A percentile compares a stretch with the other conserved stretches of the same genome.
Evolutionary conservation across 2,329 filamentous ascomycete species (phyloP).

Genomic region (Ophiostoma pallidulum): DNA sequence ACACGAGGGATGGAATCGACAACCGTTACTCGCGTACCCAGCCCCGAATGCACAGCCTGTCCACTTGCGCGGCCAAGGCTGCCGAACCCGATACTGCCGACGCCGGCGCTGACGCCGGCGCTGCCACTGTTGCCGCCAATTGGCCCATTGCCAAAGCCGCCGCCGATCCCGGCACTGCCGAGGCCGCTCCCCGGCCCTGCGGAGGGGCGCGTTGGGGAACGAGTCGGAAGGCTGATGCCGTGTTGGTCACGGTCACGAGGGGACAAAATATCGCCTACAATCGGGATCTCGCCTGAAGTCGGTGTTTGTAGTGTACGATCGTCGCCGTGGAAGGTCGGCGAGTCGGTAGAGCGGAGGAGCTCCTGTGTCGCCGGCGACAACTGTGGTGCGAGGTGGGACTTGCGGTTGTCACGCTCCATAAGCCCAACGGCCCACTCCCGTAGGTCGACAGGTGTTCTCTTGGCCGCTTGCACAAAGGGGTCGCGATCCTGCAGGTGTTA

Average conservation of each 20-base stretch:
- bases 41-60: conserved; percentile 39
- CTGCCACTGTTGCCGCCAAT: background rate
- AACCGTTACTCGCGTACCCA: conserved; percentile 42
- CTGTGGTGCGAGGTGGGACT: conserved; percentile 80
- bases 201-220: conserved; percentile 38
- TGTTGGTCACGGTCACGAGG: conserved; percentile 44
- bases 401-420: conserved; percentile 92
- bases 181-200: conserved; percentile 26
- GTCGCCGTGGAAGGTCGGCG: conserved; percentile 41
- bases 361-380: conserved; percentile 70
- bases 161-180: conserved; percentile 1
- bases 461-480: conserved; percentile 90
- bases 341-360: conserved; percentile 56
- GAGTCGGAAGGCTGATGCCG: conserved; percentile 32
- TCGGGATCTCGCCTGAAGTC: conserved; percentile 63
- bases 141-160: conserved; percentile 5
- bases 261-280: conserved; percentile 48
- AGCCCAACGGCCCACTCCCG: conserved; percentile 87
- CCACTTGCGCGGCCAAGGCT: conserved; percentile 38
- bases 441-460: conserved; percentile 89
- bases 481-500: conserved; percentile 61
- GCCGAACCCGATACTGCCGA: conserved; percentile 22
- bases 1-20: conserved; percentile 45
- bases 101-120: conserved; percentile 1
- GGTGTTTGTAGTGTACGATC: conserved; percentile 48